phyloP scores from a whole-genome alignment of 257 asterid genomes.

The Solanum pennellii region DNA sequence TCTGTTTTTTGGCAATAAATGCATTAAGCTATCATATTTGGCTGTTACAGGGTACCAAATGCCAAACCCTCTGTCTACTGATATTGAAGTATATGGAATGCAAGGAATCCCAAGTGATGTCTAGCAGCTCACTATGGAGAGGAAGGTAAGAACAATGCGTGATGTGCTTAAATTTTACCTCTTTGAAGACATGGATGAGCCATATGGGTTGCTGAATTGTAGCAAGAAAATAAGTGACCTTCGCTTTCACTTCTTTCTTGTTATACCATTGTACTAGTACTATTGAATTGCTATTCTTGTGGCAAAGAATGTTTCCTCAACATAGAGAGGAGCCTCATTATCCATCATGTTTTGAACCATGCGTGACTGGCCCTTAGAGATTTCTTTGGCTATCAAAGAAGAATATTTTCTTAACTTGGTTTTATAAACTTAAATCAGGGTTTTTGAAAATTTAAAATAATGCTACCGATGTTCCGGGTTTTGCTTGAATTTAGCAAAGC shows the following conservation, averaged over 20 bases:
- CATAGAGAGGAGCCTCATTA: not conserved
- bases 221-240: not conserved
- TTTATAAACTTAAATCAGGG: not conserved
- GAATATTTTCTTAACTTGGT: not conserved
- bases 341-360: not conserved
- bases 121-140: too few species aligned
- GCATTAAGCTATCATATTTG: too few species aligned
- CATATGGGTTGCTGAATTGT: not conserved
- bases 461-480: not conserved
- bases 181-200: not conserved
- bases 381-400: not conserved
- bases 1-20: too few species aligned
- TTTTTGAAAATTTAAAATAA: not conserved
- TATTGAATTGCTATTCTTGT: not conserved
- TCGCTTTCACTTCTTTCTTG: not conserved
- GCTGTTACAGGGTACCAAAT: too few species aligned
- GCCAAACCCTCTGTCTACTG: too few species aligned
- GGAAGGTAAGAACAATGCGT: conserved; percentile 24
- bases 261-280: not conserved
- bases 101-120: too few species aligned
- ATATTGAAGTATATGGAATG: too few species aligned
- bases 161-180: not conserved
- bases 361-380: not conserved
- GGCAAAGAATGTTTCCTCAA: not conserved
- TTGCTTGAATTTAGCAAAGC: not conserved